Evolutionary conservation across 2,329 filamentous ascomycete genomes (phyloP), one percentile per base, ranked within the genome.

Genomic region (Harringtonia aguacate): DNA sequence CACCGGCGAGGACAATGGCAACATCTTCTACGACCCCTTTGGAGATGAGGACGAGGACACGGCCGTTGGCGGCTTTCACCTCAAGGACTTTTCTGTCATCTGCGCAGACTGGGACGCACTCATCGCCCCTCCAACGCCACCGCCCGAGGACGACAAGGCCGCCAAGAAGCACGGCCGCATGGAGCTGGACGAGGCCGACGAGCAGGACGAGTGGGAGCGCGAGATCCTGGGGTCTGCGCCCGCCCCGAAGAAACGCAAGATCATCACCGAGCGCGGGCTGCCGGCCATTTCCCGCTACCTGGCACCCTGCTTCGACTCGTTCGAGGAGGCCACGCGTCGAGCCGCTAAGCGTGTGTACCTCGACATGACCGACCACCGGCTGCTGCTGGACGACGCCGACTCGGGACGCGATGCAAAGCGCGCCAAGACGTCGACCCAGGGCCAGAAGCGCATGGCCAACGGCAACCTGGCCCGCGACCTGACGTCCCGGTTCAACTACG

Each of bases 401-500:
- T 72, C 75, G 17, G 77, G 81, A 51, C 70, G 73, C 24, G 69
- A 74, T 12, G 64, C 74, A 17, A 84, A 85, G 60, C 75, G 79
- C 45, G 69, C 67, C 20, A 72, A 70, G 36, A 54, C 67, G 14
- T 68, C 75, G 46, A 65, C 38, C 4, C 20, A n/a, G 8, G 29
- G 34, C 28, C 72, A 76, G 50, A 82, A 75, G 62, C 80, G 75
- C 49, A 80, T 79, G 68, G 78, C 75, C 8, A 82, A 77, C 45
- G 78, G 80, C 15, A 82, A 79, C 41, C 66, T 87, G 35, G 79
- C 81, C 4, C 84, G 82, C 44, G 80, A 86, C 45, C 73, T 95
- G 30, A 77, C 77, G 31, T 77, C 83, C 52, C 81, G 90, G 35
- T 98, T 95, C 71, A 97, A 97, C 58, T 85, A 94, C 46, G 95